Base-by-base conservation (phyloP, 495 filamentous ascomycete genomes). In the Aspergillus wentii region DNA sequence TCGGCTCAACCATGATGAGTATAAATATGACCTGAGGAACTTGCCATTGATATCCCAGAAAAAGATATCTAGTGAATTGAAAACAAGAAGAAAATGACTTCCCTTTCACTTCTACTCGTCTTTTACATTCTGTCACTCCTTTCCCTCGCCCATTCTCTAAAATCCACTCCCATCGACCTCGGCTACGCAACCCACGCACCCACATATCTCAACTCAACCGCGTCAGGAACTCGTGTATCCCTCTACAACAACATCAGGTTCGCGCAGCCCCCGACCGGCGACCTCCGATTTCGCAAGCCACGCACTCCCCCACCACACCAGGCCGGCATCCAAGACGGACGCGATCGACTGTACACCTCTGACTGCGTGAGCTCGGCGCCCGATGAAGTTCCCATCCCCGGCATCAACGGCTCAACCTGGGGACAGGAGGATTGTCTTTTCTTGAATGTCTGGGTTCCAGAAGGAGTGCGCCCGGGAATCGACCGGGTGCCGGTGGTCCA, bases 221-320 rank as follows among this genome's bases (percentile, higher is more conserved):
- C 18, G 2, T 23, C 33, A 17, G 33, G 33, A 3, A 35, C 33
- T 2, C 21, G 25, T 22, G 11, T 35, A 17, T 16, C 3, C 13
- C 11, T 35, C 33, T 76, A 74, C 54, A 58, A 53, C 13, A 73
- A 75, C 38, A 74, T 76, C 44, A 60, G 68, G 13, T 76, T 67
- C 45, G 69, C 65, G 16, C 62, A 62, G 14, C 67, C 69, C n/a
- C 72, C 72, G 6, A 21, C 62, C 17, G 68, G 71, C 19, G 47
- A 62, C 18, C 44, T 66, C 8, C 57, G 72, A 8, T 75, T 74
- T 41, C 39, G 49, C 14, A 56, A 60, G 11, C 71, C 71, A 1
- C 16, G 48, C 13, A 54, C 61, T 15, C 71, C 71, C 1, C 20
- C 49, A 10, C 8, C 33, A 3, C 38, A 40, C 16, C 43, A 49